These are phyloP conservation scores for Alternaria sp. DNA, from an alignment of 2,329 filamentous ascomycete species.

Conservation along the genomic window DNA sequence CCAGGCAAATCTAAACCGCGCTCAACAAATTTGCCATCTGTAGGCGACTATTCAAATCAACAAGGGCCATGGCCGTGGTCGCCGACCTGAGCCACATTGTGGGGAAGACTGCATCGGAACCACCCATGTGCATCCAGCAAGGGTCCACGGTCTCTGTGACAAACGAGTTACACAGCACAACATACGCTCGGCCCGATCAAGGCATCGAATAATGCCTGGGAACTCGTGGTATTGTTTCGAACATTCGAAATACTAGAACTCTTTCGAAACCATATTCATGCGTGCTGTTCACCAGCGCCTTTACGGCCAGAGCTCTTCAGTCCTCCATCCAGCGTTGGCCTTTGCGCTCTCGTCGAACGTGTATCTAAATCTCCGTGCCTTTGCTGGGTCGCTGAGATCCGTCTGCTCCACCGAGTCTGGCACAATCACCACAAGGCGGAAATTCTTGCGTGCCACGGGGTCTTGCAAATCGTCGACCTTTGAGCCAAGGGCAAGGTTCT, in stretches of 20 bases:
- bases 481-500: conserved; percentile 60
- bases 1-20: neutral
- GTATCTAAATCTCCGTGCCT: conserved; percentile 71
- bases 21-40: neutral
- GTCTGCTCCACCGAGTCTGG: conserved; percentile 78
- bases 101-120: conserved; percentile 19
- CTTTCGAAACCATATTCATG: neutral
- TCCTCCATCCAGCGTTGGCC: conserved; percentile 63
- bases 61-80: conserved; percentile 14
- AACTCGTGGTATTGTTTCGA: neutral
- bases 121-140: conserved; percentile 1
- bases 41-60: neutral
- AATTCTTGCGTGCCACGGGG: conserved; percentile 72
- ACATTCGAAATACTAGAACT: neutral
- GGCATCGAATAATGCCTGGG: neutral
- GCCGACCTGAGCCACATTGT: conserved; percentile 40
- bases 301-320: conserved; percentile 50
- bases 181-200: neutral
- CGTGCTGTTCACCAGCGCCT: neutral
- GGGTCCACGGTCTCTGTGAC: neutral
- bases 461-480: conserved; percentile 76
- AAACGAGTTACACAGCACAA: conserved; percentile 3
- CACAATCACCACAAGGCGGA: conserved; percentile 85
- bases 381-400: conserved; percentile 72
- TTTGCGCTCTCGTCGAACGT: conserved; percentile 58